Evolutionary conservation across 495 filamentous ascomycete species (phyloP).

Genomic region (Xylaria bambusicola): DNA sequence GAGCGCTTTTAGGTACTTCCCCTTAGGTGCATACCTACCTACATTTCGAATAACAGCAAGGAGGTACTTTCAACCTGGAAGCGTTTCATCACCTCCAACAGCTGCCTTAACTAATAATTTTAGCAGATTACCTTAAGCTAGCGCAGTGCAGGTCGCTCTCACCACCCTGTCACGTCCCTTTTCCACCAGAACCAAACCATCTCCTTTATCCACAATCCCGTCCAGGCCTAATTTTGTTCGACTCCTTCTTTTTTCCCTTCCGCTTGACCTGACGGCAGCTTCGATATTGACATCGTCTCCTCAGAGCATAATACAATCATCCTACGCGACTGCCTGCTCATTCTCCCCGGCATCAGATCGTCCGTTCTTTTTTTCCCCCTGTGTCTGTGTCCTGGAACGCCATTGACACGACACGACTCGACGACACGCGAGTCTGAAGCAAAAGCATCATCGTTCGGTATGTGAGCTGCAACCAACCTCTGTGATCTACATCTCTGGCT

Average conservation of each 20-base stretch:
- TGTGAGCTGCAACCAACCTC: constrained; percentile 5
- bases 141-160: constrained; percentile 7
- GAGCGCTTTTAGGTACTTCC: too few relatives aligned
- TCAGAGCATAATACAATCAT: constrained; percentile 10
- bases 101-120: constrained; percentile 11
- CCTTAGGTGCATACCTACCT: too few relatives aligned
- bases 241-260: constrained; percentile 21
- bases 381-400: constrained; percentile 18
- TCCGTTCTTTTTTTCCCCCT: constrained; percentile 16
- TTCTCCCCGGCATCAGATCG: constrained; percentile 7
- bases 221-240: constrained; percentile 22
- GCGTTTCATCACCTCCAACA: neutral
- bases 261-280: constrained; percentile 15
- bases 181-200: constrained; percentile 4
- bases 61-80: too few relatives aligned
- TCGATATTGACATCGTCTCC: constrained; percentile 11
- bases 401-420: constrained; percentile 18
- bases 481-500: neutral
- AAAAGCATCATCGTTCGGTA: constrained; percentile 20
- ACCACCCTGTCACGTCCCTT: constrained; percentile 14
- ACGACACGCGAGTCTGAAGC: constrained; percentile 19
- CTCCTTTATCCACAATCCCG: constrained; percentile 24
- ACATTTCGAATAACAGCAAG: too few relatives aligned
- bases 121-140: constrained; percentile 6
- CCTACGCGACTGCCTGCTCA: constrained; percentile 7